Conservation (phyloP, 1,284 basidiomycete genomes). For the Apiotrichum akiyoshidainum region DNA sequence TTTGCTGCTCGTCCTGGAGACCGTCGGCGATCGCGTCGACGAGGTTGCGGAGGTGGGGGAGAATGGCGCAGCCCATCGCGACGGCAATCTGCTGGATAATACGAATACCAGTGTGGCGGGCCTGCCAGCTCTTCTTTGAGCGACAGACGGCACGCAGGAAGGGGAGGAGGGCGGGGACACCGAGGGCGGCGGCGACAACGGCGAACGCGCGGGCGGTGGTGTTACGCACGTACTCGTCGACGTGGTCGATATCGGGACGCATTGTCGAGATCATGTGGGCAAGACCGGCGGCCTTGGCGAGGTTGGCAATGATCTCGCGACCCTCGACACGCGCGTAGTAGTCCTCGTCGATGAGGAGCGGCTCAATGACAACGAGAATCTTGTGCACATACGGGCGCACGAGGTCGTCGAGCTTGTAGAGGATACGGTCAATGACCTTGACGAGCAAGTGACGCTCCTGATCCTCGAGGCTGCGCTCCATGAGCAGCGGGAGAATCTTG, state of each 20-base stretch:
- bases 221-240: constrained; percentile 98
- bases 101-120: constrained; percentile 96
- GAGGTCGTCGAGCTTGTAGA: constrained; percentile 98
- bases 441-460: constrained; percentile 98
- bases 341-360: constrained; percentile 97
- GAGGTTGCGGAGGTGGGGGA: constrained; percentile 93
- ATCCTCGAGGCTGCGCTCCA: constrained; percentile 98
- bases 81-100: constrained; percentile 99
- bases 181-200: constrained; percentile 95
- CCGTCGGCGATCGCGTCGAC: constrained; percentile 97
- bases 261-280: constrained; percentile 99
- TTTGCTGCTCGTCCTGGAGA: constrained; percentile 95
- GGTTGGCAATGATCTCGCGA: constrained; percentile 97
- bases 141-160: constrained; percentile 98
- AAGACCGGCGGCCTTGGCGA: constrained; percentile 97
- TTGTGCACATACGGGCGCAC: constrained; percentile 99
- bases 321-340: constrained; percentile 99
- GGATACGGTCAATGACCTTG: constrained; percentile 97
- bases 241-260: constrained; percentile 99
- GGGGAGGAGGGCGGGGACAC: constrained; percentile 93
- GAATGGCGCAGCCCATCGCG: constrained; percentile 99
- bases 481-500: constrained; percentile 95
- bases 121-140: constrained; percentile 99
- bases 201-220: constrained; percentile 99
- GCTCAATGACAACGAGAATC: constrained; percentile 99